phyloP scores from a whole-genome alignment of 2,329 filamentous ascomycete genomes.

The Aspergillus udagawae region DNA sequence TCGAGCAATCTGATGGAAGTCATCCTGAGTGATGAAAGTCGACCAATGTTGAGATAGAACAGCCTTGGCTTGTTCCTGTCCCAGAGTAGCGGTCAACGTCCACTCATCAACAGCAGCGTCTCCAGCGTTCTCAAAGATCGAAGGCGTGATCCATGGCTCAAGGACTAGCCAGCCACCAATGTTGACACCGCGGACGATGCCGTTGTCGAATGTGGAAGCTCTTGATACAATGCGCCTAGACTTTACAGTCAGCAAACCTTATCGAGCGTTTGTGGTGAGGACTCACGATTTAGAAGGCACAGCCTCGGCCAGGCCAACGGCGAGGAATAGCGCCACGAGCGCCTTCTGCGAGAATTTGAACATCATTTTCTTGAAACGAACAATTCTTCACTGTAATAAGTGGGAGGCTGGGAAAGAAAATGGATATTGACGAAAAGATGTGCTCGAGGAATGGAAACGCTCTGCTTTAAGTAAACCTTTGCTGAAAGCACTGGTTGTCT shows the following conservation, averaged over 20 bases:
- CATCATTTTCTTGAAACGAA: constrained; percentile 22
- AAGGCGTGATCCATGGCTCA: constrained; percentile 63
- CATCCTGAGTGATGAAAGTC: constrained; percentile 52
- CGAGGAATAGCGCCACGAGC: constrained; percentile 24
- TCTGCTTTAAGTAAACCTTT: constrained; percentile 28
- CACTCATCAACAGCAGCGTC: constrained; percentile 56
- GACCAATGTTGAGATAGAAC: constrained; percentile 56
- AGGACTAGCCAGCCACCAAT: constrained; percentile 63
- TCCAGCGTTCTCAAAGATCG: constrained; percentile 51
- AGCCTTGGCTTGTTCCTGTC: constrained; percentile 45
- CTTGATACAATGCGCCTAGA: constrained; percentile 24
- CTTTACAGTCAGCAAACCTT: constrained; percentile 2
- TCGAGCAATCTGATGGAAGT: constrained; percentile 54
- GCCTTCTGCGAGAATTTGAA: constrained; percentile 21
- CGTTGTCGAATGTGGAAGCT: constrained; percentile 45
- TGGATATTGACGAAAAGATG: constrained; percentile 15
- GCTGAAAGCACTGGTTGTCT: constrained; percentile 8
- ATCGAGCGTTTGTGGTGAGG: neutral
- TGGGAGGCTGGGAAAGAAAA: constrained; percentile 20
- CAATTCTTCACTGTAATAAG: constrained; percentile 26
- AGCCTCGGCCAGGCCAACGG: constrained; percentile 10
- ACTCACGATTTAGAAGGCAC: neutral
- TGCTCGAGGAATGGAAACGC: constrained; percentile 24
- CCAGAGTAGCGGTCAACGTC: constrained; percentile 49
- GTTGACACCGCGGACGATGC: constrained; percentile 62